Base-by-base conservation (phyloP, 768 basidiomycete genomes). In the Amanita pallidorosea region DNA sequence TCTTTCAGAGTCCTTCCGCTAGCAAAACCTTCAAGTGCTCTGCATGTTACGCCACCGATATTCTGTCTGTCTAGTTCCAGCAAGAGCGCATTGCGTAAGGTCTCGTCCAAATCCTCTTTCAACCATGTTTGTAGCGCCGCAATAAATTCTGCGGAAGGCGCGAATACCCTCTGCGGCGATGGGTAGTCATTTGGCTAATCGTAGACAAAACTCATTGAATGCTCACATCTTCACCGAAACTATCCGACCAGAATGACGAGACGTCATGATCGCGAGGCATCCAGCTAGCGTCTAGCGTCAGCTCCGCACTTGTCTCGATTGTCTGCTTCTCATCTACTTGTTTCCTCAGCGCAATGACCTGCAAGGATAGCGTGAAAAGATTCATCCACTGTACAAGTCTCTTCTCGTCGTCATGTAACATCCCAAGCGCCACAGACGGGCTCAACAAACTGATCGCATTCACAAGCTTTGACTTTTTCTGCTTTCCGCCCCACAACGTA, bases 181-280 rank as follows among this genome's bases (percentile, higher is more conserved):
- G 15, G 42, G 29, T 2, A 45, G 35, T 25, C 54, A 53, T 13
- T 44, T 33, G 9, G 52, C 40, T 53, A 46, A 23, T 17, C 9
- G 13, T 33, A 47, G 25, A 11, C 6, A 29, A 9, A n/a, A 7
- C 17, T 23, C 18, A 11, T 4, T 36, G 22, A 18, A 3, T 2
- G 47, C 54, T 45, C 35, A 61, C 62, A 55, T 63, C 55, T 12
- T 51, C 54, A 15, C 62, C 61, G 18, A 65, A 52, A 36, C 57
- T 59, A 7, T 42, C 51, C 4, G 47, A 45, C 64, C 64, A 65
- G 43, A 65, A 63, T 29, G 55, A 49, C 9, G 34, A 41, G 5
- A 59, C 57, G 11, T 60, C 57, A n/a, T 38, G 7, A 48, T 57
- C 46, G 17, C 25, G 12, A 8, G 55, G 23, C 17, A 37, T 46